Evolutionary conservation across 306 rosid genomes (phyloP), one percentile per base, ranked within the genome.

Genomic region (Pueraria montana): DNA sequence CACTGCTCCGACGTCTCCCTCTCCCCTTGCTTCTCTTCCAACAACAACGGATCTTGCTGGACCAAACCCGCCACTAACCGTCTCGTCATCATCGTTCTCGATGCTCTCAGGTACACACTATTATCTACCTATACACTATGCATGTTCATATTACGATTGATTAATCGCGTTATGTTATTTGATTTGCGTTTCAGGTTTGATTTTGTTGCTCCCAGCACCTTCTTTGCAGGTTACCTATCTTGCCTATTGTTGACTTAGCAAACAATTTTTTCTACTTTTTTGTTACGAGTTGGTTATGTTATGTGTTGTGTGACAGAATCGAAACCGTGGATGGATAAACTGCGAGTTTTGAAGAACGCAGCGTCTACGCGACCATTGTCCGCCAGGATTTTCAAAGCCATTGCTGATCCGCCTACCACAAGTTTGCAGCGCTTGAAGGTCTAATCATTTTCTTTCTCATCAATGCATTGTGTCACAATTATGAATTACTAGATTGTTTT

Each of bases 351-450:
- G 73, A 92, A 90, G 76, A 82, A 90, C 43, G 74, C 84, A 78
- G 89, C 94, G 21, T 87, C 98, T 17, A 77, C 77, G 9, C 81
- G 83, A 58, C 90, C 90, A 1, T 91, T 91, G 2, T 89, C 95
- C 0, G 95, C 98, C 20, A 89, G 59, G 87, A 96, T 96, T 78
- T 96, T 96, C 87, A 96, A 91, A 85, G 97, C 99, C 78, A 85
- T 96, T 87, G 99, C 99, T 50, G 99, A 96, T 87, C 99, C 99
- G 45, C 99, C 98, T 18, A 96, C 98, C 17, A 96, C 99, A 0
- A 96, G 98, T 88, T 89, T 92, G 92, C 97, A 94, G 87, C 97
- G 99, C 50, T 89, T 96, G 92, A 96, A 96, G 97, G 99, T 93
- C 21, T 36, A 27, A 21, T 78, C 77, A 17, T 0, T 84, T 40